Conservation (phyloP, 2,329 filamentous ascomycete genomes). For the Cladorrhinum sp. region DNA sequence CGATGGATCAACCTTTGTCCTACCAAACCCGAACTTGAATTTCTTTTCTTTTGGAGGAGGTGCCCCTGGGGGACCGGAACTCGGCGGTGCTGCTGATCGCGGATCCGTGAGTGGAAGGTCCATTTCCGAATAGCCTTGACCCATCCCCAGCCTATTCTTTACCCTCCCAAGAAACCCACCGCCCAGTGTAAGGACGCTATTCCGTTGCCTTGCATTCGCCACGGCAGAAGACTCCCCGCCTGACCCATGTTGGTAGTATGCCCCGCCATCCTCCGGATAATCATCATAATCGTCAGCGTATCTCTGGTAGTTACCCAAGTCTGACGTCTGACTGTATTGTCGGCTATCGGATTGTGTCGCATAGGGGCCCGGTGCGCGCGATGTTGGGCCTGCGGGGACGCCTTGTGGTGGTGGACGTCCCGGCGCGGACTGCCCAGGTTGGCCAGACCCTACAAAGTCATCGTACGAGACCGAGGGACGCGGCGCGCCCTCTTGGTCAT, state of each 20-base stretch:
- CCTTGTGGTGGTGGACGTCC: conserved; percentile 38
- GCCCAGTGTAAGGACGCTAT: conserved; percentile 83
- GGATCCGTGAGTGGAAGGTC: conserved; percentile 89
- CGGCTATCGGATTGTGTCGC: conserved; percentile 36
- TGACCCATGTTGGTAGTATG: conserved; percentile 75
- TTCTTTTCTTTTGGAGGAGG: conserved; percentile 45
- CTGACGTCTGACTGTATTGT: conserved; percentile 72
- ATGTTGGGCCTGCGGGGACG: conserved; percentile 17
- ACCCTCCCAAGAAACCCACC: conserved; percentile 83
- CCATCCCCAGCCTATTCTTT: conserved; percentile 89
- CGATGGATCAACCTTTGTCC: conserved; percentile 81
- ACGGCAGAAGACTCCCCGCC: conserved; percentile 42
- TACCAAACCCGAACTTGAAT: conserved; percentile 89
- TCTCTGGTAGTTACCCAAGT: conserved; percentile 80
- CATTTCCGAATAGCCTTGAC: conserved; percentile 92
- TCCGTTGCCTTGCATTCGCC: conserved; percentile 64
- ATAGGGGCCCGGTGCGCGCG: conserved; percentile 43
- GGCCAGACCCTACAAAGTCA: conserved; percentile 77
- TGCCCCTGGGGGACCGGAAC: conserved; percentile 33
- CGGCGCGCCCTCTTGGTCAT: conserved; percentile 62
- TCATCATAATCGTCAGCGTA: conserved; percentile 89
- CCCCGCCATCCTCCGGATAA: conserved; percentile 71
- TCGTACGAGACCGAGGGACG: conserved; percentile 92
- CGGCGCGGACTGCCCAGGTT: conserved; percentile 45
- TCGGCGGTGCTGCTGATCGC: conserved; percentile 47